Percentiles rank a stretch among this genome's conserved stretches.
Evolutionary conservation across 163 green algal genomes (phyloP).

Genomic region (Scenedesmus sp.): DNA sequence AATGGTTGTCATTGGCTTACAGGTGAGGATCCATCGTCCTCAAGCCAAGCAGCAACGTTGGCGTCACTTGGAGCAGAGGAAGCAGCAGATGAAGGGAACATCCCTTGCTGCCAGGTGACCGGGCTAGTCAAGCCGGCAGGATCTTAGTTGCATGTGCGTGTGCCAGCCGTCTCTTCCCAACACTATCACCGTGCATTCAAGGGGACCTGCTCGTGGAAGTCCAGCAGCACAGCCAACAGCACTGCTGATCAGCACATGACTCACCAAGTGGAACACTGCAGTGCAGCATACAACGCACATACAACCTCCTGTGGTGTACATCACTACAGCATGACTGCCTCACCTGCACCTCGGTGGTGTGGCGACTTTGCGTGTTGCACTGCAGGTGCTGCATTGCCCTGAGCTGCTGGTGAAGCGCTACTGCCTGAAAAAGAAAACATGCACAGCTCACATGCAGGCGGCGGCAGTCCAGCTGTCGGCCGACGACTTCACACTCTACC

Average conservation of each 20-base stretch:
- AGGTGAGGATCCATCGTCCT: background rate
- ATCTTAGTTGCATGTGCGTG: background rate
- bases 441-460: slow-evolving; percentile 35
- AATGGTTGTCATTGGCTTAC: background rate
- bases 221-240: background rate
- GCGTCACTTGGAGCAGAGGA: background rate
- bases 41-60: background rate
- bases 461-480: background rate
- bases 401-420: background rate
- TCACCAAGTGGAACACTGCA: too few species aligned
- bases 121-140: background rate
- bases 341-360: background rate
- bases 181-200: background rate
- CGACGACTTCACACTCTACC: background rate
- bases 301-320: background rate
- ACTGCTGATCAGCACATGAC: background rate
- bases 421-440: slow-evolving; percentile 33
- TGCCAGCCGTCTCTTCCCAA: background rate
- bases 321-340: background rate
- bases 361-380: background rate
- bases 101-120: background rate
- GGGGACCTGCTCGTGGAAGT: too few species aligned
- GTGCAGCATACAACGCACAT: background rate
- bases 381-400: background rate
- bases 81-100: background rate